Conservation (phyloP, 2,329 filamentous ascomycete species). For the Penicillium sp. region DNA sequence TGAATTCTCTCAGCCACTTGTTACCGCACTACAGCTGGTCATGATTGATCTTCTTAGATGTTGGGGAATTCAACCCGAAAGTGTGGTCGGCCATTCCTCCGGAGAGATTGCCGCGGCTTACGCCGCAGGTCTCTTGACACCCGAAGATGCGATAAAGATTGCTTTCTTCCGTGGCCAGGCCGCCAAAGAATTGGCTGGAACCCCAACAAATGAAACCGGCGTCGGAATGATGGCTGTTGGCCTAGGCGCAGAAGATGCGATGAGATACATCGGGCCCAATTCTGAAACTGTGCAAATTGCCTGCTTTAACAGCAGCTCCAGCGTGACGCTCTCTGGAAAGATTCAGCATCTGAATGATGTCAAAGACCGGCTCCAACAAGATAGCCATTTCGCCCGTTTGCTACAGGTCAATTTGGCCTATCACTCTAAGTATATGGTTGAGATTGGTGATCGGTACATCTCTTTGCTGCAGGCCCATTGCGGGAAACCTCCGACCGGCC, state of each 20-base stretch:
- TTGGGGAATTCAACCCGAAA: constrained; percentile 31
- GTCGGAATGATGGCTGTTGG: not conserved
- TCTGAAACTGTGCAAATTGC: not conserved
- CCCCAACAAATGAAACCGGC: not conserved
- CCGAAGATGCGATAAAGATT: constrained; percentile 41
- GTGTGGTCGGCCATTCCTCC: constrained; percentile 49
- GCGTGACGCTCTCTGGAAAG: not conserved
- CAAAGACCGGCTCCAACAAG: constrained; percentile 31
- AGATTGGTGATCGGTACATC: not conserved
- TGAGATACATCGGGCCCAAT: not conserved
- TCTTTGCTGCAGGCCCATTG: not conserved
- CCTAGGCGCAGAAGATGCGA: not conserved
- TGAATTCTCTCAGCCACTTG: constrained; percentile 16
- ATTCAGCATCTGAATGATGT: not conserved
- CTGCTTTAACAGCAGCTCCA: not conserved
- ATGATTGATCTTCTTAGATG: constrained; percentile 13
- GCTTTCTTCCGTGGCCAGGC: not conserved
- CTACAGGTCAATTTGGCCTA: not conserved
- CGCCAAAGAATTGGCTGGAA: not conserved
- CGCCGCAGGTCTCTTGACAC: constrained; percentile 44
- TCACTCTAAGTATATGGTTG: not conserved
- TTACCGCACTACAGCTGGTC: constrained; percentile 21
- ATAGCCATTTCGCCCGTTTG: constrained; percentile 1
- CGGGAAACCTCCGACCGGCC: too few species aligned
- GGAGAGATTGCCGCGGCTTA: constrained; percentile 49